Base-by-base conservation (phyloP, 345 rosid genomes). In the Tarenaya hassleriana region DNA sequence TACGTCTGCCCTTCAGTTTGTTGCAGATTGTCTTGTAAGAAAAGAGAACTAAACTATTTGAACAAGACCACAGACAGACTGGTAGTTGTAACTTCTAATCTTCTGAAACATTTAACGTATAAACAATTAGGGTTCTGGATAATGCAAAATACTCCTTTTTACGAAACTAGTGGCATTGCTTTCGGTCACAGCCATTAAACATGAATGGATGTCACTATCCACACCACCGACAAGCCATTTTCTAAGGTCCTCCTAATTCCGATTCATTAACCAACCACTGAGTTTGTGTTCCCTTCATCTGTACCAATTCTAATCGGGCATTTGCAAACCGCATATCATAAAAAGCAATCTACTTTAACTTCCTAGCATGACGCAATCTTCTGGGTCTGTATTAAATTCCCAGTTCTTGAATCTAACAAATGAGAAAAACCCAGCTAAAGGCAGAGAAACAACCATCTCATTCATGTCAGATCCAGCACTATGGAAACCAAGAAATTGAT, bases 31-130 rank as follows among this genome's bases (percentile, higher is more conserved):
- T 52, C 70, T 58, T 58, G 55, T 47, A 66, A 60, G 70, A 52
- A 13, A 66, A 34, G 70, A 66, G 44, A 46, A 66, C 44, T 49
- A 44, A 57, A 6, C 35, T 45, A 35, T 19, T 18, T 10, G 17
- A 57, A 70, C 59, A 15, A 52, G 41, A 31, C 8, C 35, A 62
- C 48, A 31, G 3, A 58, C 56, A 55, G 72, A 73, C 76, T 52
- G 55, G 74, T 60, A 37, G 76, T 33, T 68, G 55, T 63, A 63
- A 66, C 59, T 61, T 63, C 50, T 41, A 73, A 29, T 41, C 27
- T 46, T 41, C 18, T 13, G 18, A 55, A 53, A 41, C 14, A 34
- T 46, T 66, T 39, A 33, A 34, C n/a, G n/a, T n/a, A 13, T 46
- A 46, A 32, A 3, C 34, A 46, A 62, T 39, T 62, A 62, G 49